Conservation (phyloP, 768 basidiomycete genomes). For the Leucosporidium creatinivorum region DNA sequence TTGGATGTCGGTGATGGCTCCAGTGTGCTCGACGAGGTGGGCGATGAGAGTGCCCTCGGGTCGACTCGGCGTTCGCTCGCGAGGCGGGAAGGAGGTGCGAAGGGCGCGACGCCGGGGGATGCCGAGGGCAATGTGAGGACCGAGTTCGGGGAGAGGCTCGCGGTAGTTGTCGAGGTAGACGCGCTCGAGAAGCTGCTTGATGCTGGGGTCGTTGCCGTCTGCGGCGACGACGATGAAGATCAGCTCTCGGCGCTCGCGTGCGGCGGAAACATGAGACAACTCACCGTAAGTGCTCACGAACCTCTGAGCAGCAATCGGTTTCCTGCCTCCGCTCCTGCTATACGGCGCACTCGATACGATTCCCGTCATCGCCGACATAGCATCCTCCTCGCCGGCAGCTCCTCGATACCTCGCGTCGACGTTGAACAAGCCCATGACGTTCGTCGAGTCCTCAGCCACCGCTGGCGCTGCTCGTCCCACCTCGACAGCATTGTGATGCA, state of each 20-base stretch:
- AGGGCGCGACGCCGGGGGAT: conserved; percentile 66
- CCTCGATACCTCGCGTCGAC: conserved; percentile 56
- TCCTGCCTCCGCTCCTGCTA: conserved; percentile 3
- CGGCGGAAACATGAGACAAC: background rate
- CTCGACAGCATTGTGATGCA: conserved; percentile 48
- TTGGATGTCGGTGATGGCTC: conserved; percentile 67
- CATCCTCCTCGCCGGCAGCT: conserved; percentile 41
- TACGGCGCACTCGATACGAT: conserved; percentile 4
- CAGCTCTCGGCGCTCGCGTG: too few relatives aligned
- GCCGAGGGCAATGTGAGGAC: conserved; percentile 74
- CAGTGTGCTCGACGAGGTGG: conserved; percentile 74
- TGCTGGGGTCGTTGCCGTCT: conserved; percentile 87
- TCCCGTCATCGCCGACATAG: conserved; percentile 46
- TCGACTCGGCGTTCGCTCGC: conserved; percentile 56
- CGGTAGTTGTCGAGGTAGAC: conserved; percentile 75
- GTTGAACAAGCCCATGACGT: conserved; percentile 74
- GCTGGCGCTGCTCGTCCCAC: conserved; percentile 83
- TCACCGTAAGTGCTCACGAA: conserved; percentile 43
- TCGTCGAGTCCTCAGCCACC: conserved; percentile 73
- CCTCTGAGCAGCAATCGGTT: conserved; percentile 15
- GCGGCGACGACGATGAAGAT: background rate
- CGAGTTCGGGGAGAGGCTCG: conserved; percentile 83
- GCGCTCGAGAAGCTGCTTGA: conserved; percentile 80
- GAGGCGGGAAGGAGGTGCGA: conserved; percentile 59
- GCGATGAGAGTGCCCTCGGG: conserved; percentile 74